Evolutionary conservation across 345 rosid genomes (phyloP), one percentile per base, ranked within the genome.

Genomic region (Salix viminalis): DNA sequence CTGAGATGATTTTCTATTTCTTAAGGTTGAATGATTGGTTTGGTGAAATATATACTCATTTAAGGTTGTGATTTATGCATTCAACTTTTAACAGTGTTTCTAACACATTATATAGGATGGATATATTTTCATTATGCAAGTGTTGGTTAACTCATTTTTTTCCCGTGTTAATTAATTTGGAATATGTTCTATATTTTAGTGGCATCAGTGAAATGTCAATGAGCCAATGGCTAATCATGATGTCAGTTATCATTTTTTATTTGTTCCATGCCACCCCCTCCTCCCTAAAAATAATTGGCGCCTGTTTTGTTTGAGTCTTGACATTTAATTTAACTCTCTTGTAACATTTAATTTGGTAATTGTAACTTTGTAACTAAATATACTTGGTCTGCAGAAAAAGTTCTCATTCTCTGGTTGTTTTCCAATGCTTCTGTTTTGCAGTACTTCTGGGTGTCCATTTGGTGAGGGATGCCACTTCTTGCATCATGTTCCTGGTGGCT

Each of bases 401-500:
- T 15, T 32, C 70, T 73, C 12, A 48, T 15, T 16, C n/a, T 56
- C 12, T 60, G 7, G 44, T 44, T 9, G 13, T 8, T 28, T 15
- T 61, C 48, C 39, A 36, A 37, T 26, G 36, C 8, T 13, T 77
- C 74, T 39, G 69, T 71, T 68, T 79, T 90, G 85, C 94, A 94
- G 98, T 81, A 92, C 94, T 73, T 89, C 97, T 71, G 98, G 99
- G 32, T 96, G 99, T 81, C 97, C 96, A 71, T 96, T 96, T 70
- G 98, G 99, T 70, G 99, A 96, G 84, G 91, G 94, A 72, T 96
- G 99, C 69, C 99, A 96, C 80, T 96, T 96, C 83, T 75, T 91
- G 90, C 99, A 96, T 78, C 87, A 91, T 75, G 97, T 94, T 78
- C 99, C 99, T 2, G 99, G 99, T 72, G 99, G 99, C 73, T 84